These are phyloP conservation scores for Claviceps purpurea DNA, from an alignment of 2,329 filamentous ascomycete species.

Conservation along the genomic window DNA sequence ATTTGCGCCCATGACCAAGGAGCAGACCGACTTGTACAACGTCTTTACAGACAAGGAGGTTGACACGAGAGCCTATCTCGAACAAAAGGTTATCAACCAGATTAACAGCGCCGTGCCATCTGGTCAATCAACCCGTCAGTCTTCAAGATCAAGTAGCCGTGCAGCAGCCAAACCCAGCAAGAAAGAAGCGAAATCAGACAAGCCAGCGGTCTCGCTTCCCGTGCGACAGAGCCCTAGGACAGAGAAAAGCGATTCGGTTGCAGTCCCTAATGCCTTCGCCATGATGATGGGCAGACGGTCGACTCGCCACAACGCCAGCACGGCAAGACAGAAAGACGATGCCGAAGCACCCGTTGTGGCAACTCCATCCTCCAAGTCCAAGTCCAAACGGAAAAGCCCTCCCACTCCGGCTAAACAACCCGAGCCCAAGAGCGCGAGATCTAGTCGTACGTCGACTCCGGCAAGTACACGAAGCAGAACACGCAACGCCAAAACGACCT, in stretches of 20 bases:
- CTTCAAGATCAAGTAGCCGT: conserved; percentile 27
- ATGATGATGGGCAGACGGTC: conserved; percentile 37
- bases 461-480: conserved; percentile 37
- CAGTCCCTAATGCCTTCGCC: conserved; percentile 33
- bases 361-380: conserved; percentile 10
- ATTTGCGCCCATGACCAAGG: conserved; percentile 80
- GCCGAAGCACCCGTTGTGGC: conserved; percentile 6
- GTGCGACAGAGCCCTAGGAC: conserved; percentile 23
- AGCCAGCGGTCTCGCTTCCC: conserved; percentile 15
- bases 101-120: conserved; percentile 28
- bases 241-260: conserved; percentile 13
- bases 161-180: conserved; percentile 7
- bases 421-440: conserved; percentile 55
- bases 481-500: conserved; percentile 30
- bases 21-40: conserved; percentile 83
- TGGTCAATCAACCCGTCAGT: conserved; percentile 17
- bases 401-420: conserved; percentile 19
- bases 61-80: conserved; percentile 62
- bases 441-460: conserved; percentile 64
- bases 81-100: conserved; percentile 60
- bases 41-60: conserved; percentile 42
- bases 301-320: conserved; percentile 4
- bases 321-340: conserved; percentile 17
- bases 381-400: conserved; percentile 20
- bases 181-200: conserved; percentile 7